phyloP scores from a whole-genome alignment of 2,329 filamentous ascomycete species.

The Colletotrichum magnum region DNA sequence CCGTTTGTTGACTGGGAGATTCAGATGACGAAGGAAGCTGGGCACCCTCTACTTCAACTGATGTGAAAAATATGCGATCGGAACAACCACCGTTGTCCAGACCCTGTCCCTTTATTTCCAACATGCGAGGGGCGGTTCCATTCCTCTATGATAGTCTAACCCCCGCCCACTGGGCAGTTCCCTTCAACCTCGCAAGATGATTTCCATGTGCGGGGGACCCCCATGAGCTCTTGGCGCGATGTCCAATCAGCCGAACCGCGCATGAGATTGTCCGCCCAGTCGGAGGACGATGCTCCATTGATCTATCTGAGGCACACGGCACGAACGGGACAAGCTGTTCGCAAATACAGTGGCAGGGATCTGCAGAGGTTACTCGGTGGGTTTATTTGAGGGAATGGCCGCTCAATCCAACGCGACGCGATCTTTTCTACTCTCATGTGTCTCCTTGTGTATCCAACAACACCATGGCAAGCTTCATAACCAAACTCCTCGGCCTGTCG shows the following conservation, averaged over 20 bases:
- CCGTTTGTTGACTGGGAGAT: not conserved
- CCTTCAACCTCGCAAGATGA: not conserved
- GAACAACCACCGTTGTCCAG: too few species aligned
- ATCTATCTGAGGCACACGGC: slow-evolving; percentile 28
- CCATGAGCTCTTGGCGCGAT: slow-evolving; percentile 18
- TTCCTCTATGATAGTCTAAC: too few species aligned
- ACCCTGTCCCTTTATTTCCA: too few species aligned
- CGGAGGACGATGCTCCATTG: slow-evolving; percentile 40
- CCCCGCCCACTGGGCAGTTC: too few species aligned
- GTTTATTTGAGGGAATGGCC: not conserved
- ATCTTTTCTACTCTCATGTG: not conserved
- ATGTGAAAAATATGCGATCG: too few species aligned
- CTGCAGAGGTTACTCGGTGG: too few species aligned
- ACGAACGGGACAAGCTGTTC: not conserved
- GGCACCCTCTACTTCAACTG: too few species aligned
- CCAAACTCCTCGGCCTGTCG: slow-evolving; percentile 28
- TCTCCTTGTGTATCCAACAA: not conserved
- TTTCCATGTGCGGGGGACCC: not conserved
- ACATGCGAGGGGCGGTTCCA: too few species aligned
- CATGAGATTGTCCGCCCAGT: slow-evolving; percentile 28
- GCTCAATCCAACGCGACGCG: not conserved
- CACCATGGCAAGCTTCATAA: slow-evolving; percentile 25
- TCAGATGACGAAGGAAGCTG: not conserved
- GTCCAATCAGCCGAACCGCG: slow-evolving; percentile 14
- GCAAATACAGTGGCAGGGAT: not conserved